These are phyloP conservation scores for Eutrema salsugineum DNA, from an alignment of 441 rosid genomes.

Conservation along the genomic window DNA sequence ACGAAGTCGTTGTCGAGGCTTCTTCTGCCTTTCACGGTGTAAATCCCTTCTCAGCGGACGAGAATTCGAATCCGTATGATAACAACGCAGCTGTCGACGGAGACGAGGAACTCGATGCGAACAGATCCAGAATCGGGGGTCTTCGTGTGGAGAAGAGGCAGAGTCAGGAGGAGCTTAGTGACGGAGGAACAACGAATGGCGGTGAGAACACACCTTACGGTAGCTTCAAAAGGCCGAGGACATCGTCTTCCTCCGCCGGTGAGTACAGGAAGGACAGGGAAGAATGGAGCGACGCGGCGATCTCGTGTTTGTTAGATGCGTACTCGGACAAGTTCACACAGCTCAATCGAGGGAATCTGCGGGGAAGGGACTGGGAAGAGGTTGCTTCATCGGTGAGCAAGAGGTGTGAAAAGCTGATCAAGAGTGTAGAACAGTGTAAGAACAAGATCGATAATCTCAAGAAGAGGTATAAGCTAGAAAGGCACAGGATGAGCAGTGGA, in stretches of 20 bases:
- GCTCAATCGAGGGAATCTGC: conserved; percentile 79
- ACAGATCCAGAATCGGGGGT: conserved; percentile 28
- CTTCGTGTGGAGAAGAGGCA: conserved; percentile 49
- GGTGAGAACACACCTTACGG: conserved; percentile 31
- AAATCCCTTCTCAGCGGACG: conserved; percentile 37
- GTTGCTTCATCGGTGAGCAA: conserved; percentile 77
- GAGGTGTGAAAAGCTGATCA: conserved; percentile 55
- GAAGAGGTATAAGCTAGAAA: conserved; percentile 82
- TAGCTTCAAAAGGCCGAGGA: conserved; percentile 45
- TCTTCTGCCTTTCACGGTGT: conserved; percentile 49
- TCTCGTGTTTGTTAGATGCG: conserved; percentile 64
- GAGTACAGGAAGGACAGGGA: conserved; percentile 80
- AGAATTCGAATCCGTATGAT: conserved; percentile 38
- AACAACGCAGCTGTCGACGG: conserved; percentile 28
- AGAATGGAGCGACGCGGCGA: conserved; percentile 94
- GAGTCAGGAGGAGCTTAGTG: conserved; percentile 45
- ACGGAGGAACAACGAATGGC: conserved; percentile 34
- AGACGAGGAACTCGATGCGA: conserved; percentile 30
- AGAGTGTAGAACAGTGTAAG: conserved; percentile 97
- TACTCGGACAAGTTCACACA: conserved; percentile 71
- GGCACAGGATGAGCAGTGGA: conserved; percentile 66
- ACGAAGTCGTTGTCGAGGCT: conserved; percentile 44
- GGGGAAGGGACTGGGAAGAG: conserved; percentile 98
- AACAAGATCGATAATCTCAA: conserved; percentile 90
- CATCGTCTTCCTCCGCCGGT: conserved; percentile 24